Conservation (phyloP, 805 yeast genomes). For the Priceomyces medius region DNA sequence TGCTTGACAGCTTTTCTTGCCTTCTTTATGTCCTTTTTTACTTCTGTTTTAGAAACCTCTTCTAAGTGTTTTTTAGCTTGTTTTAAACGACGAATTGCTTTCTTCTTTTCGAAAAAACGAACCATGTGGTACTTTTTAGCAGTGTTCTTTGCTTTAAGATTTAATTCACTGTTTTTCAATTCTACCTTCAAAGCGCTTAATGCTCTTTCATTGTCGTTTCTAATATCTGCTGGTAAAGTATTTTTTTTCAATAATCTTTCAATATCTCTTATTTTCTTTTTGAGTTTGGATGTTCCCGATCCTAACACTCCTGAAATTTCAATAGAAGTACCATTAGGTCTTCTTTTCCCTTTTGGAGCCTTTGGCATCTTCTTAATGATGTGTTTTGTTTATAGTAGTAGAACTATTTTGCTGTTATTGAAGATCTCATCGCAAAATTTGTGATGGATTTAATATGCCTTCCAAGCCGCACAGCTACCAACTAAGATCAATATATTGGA, state of each 20-base stretch:
- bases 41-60: conserved; percentile 32
- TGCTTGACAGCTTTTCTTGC: conserved; percentile 52
- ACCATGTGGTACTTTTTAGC: conserved; percentile 89
- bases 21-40: conserved; percentile 39
- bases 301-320: conserved; percentile 31
- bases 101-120: conserved; percentile 85
- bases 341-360: conserved; percentile 14
- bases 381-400: too few relatives aligned
- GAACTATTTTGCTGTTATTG: neutral
- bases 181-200: conserved; percentile 63
- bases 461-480: neutral
- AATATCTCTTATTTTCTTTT: conserved; percentile 83
- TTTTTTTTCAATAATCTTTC: conserved; percentile 66
- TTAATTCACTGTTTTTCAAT: conserved; percentile 46
- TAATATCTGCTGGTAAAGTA: conserved; percentile 60
- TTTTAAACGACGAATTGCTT: conserved; percentile 72
- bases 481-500: too few relatives aligned
- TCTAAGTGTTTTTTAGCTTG: conserved; percentile 42
- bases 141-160: conserved; percentile 46
- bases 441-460: neutral
- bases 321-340: conserved; percentile 19
- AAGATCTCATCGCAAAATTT: neutral
- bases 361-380: conserved; percentile 16
- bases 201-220: conserved; percentile 73
- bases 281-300: conserved; percentile 53